phyloP scores from a whole-genome alignment of 2,329 filamentous ascomycete genomes.

The Neurospora sp. region DNA sequence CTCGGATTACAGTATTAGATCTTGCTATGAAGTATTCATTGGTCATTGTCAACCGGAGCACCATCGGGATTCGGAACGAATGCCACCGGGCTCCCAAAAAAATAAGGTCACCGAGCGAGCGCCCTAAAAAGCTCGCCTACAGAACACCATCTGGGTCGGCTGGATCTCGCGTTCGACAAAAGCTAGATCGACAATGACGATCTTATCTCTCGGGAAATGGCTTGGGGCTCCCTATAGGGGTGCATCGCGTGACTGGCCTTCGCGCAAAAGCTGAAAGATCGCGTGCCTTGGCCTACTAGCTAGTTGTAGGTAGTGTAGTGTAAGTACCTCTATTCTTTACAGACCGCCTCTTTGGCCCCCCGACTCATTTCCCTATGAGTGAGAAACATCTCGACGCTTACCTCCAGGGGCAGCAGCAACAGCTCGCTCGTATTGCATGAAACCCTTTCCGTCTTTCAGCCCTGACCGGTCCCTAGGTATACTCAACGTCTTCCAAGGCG shows the following conservation, averaged over 20 bases:
- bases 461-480: background rate
- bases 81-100: background rate
- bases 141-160: background rate
- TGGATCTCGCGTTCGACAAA: background rate
- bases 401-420: background rate
- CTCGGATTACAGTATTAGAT: background rate
- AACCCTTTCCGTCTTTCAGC: background rate
- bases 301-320: background rate
- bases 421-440: background rate
- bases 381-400: background rate
- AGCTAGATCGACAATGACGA: background rate
- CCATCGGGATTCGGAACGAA: background rate
- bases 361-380: background rate
- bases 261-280: background rate
- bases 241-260: background rate
- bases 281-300: background rate
- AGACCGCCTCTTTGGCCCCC: background rate
- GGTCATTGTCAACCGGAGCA: background rate
- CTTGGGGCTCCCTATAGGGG: background rate
- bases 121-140: background rate
- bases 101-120: background rate
- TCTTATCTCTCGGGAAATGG: background rate
- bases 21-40: background rate
- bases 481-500: background rate
- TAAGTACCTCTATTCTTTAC: background rate